Conservation (phyloP, 1,284 basidiomycete species). For the Irpex sp. region DNA sequence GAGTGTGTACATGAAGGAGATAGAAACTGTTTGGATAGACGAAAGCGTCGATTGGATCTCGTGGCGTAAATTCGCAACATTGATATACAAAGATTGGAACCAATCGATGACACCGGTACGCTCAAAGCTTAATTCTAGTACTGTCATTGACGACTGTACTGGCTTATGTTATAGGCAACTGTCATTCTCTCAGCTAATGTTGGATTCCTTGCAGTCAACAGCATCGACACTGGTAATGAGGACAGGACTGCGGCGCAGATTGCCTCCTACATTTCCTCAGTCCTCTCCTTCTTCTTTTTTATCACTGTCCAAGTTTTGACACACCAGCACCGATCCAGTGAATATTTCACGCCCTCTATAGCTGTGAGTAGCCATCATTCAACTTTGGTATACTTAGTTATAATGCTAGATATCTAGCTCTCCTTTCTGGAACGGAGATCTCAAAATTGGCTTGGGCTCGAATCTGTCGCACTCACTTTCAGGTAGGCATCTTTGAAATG, state of each 20-base stretch:
- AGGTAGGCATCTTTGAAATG: constrained; percentile 7
- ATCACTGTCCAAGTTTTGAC: constrained; percentile 21
- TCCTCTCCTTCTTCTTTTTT: constrained; percentile 24
- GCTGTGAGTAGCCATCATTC: not conserved
- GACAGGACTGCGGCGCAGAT: constrained; percentile 22
- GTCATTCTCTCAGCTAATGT: constrained; percentile 38
- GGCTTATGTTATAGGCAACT: constrained; percentile 3
- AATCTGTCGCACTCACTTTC: constrained; percentile 22
- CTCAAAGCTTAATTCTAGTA: not conserved
- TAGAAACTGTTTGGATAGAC: constrained; percentile 24
- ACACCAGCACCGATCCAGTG: constrained; percentile 17
- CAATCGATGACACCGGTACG: constrained; percentile 26
- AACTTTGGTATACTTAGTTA: too few species aligned
- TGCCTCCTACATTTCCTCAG: constrained; percentile 24
- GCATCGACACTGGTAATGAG: constrained; percentile 19
- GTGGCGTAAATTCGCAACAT: constrained; percentile 22
- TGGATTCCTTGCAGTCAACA: constrained; percentile 35
- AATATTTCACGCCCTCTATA: not conserved
- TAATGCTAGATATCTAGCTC: too few species aligned
- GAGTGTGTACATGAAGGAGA: constrained; percentile 18
- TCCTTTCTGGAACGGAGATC: constrained; percentile 15
- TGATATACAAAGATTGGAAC: constrained; percentile 24
- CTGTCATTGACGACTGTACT: not conserved
- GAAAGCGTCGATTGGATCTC: constrained; percentile 19
- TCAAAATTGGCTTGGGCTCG: constrained; percentile 8